Base-by-base conservation (phyloP, 208 protist genomes). In the Acanthamoeba castellanii region DNA sequence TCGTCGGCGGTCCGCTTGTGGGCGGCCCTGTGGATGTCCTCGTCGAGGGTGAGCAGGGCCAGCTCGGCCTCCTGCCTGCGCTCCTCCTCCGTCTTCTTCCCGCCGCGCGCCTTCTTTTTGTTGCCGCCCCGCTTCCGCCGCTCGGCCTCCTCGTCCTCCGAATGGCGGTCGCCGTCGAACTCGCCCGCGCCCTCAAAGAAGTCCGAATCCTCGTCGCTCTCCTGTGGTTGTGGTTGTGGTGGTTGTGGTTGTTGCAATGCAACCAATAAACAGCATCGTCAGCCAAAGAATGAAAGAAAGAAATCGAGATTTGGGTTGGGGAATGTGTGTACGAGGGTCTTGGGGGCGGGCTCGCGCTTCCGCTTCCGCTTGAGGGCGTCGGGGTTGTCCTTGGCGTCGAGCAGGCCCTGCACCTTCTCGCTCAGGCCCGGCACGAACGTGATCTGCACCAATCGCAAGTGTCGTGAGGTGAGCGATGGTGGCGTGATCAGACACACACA, bases 1-100 rank as follows among this genome's bases (percentile, higher is more conserved):
- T 96, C 97, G 57, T 97, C 59, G 90, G 97, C 74, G 8, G 97
- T 59, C 27, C 97, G 95, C 88, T 97, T 96, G 2, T 97, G 64
- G 64, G 97, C 96, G 13, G 96, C 96, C 30, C 42, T n/a, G 27
- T 89, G 84, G 18, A 72, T 42, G 72, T 96, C 78, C 34, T 96
- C 68, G 20, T 90, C 94, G 13, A 25, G 64, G 66, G 22, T 64
- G 3, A 85, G 76, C 18, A 85, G 76, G 42, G 76, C 2, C 22
- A 85, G 76, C 50, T 72, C 42, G 50, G 82, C 94, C 90, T 37
- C 59, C 81, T 81, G 82, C 89, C n/a, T 82, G 74, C 47, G 85
- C 66, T 72, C 64, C 91, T 32, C 27, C 13, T 78, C 70, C 32
- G 66, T 95, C 94, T 47, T 88, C 52, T 57, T 81, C 42, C 42